Conservation (phyloP, 2,329 filamentous ascomycete genomes). For the Aspergillus calidoustus region DNA sequence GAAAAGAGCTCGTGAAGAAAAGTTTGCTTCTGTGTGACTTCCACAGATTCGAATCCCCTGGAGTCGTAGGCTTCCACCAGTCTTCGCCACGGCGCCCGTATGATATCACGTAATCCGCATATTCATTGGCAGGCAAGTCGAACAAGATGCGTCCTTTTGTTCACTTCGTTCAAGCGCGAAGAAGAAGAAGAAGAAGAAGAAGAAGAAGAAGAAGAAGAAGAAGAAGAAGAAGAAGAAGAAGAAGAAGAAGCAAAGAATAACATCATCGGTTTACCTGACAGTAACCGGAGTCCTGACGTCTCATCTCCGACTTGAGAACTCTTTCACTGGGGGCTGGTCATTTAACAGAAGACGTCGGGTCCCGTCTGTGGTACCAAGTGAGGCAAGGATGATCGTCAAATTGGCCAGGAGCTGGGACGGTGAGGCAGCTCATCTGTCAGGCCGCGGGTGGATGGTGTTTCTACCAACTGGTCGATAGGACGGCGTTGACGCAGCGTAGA, state of each 20-base stretch:
- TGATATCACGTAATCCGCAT: constrained; percentile 9
- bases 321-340: constrained; percentile 1
- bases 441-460: background rate
- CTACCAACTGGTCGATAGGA: background rate
- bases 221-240: constrained; percentile 3
- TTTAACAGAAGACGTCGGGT: background rate
- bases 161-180: background rate
- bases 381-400: constrained; percentile 12
- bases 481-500: background rate
- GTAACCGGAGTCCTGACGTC: background rate
- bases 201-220: constrained; percentile 1
- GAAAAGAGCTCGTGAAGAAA: background rate
- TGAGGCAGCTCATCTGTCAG: background rate
- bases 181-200: background rate
- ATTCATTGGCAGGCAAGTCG: background rate
- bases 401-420: background rate
- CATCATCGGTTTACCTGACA: background rate
- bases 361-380: constrained; percentile 8
- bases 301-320: background rate
- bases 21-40: background rate
- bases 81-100: background rate
- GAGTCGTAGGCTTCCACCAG: background rate
- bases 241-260: constrained; percentile 5
- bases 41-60: background rate
- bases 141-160: background rate